Evolutionary conservation across 225 moss, liverwort and hornwort species (phyloP).

Genomic region (Neckera pumila): DNA sequence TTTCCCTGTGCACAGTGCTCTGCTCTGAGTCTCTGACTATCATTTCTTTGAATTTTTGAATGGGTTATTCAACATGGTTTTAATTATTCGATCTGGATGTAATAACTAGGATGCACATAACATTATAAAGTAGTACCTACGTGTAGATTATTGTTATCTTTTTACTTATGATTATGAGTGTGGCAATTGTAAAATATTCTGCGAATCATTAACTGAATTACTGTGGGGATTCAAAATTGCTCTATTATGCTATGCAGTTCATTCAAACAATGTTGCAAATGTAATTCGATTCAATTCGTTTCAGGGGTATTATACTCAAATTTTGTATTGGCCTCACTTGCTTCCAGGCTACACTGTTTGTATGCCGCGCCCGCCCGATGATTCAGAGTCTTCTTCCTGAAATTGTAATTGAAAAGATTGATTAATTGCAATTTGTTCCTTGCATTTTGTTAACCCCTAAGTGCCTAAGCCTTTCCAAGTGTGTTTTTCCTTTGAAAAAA

Average conservation of each 20-base stretch:
- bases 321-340: neutral
- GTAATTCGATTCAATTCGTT: neutral
- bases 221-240: neutral
- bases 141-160: neutral
- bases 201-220: neutral
- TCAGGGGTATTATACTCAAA: neutral
- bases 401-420: neutral
- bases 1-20: neutral
- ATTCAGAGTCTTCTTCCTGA: neutral
- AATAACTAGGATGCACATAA: neutral
- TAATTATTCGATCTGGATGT: neutral
- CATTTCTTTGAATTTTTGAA: neutral
- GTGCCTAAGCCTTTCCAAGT: no score
- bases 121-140: neutral
- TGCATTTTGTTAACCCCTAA: neutral
- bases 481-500: no score
- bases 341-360: neutral
- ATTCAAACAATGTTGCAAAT: neutral
- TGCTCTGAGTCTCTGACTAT: neutral
- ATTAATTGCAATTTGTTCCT: neutral
- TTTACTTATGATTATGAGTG: neutral
- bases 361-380: neutral
- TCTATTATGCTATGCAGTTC: neutral
- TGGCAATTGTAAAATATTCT: neutral
- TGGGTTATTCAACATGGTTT: neutral